A percentile compares a stretch with the other conserved stretches of the same genome.
phyloP scores from a whole-genome alignment of 768 basidiomycete species.

The Lentinula aciculospora region DNA sequence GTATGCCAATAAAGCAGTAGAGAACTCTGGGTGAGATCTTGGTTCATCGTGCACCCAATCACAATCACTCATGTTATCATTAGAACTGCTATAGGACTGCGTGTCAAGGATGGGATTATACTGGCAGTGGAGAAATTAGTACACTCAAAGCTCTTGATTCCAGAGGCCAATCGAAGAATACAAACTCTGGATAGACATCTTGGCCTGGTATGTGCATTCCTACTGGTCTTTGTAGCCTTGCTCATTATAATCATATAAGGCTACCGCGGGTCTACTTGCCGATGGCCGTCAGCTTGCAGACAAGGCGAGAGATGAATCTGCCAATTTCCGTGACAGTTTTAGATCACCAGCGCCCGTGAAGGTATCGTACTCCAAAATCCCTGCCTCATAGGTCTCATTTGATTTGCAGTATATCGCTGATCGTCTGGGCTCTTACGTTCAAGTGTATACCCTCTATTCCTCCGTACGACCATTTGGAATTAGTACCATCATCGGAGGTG shows the following conservation, averaged over 20 bases:
- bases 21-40: constrained; percentile 82
- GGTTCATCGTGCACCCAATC: neutral
- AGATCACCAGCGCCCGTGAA: constrained; percentile 73
- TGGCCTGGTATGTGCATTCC: constrained; percentile 59
- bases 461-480: constrained; percentile 97
- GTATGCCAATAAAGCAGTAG: constrained; percentile 97
- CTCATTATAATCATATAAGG: constrained; percentile 38
- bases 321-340: constrained; percentile 67
- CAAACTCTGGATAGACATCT: constrained; percentile 92
- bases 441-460: constrained; percentile 95
- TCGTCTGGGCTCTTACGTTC: constrained; percentile 84
- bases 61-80: neutral
- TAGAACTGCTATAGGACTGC: constrained; percentile 94
- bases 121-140: constrained; percentile 98
- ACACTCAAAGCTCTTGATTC: constrained; percentile 92
- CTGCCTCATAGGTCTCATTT: neutral
- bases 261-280: constrained; percentile 88
- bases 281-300: constrained; percentile 88
- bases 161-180: constrained; percentile 89
- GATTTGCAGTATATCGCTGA: constrained; percentile 42
- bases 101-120: constrained; percentile 91
- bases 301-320: constrained; percentile 79
- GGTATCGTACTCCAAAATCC: constrained; percentile 35
- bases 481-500: constrained; percentile 83
- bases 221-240: too few relatives aligned